Base-by-base conservation (phyloP, 164 flowering plant species). In the Vitis rotundifolia region DNA sequence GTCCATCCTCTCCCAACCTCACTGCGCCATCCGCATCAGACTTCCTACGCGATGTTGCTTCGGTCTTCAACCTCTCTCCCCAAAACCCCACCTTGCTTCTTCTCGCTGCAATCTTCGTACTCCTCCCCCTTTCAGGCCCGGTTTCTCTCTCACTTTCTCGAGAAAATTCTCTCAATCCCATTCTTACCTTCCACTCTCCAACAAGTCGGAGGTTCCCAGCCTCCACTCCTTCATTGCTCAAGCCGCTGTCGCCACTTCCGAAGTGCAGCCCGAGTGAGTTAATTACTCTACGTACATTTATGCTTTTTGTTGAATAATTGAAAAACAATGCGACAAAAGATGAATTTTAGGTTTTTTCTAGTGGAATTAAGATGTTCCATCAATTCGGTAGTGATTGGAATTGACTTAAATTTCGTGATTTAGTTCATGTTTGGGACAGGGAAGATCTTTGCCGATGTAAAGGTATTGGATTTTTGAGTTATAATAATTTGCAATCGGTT, bases 201-300 rank as follows among this genome's bases (percentile, higher is more conserved):
- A 10, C 44, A 56, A 48, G 54, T 37, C 68, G 8, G 78, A 69
- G 1, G 72, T 65, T 13, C 85, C 85, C 2, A 62, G 61, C 37
- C 78, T 84, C 60, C 82, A 68, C n/a, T 72, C 76, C 61, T 82
- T 85, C 80, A 51, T 76, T 47, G 77, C 81, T 61, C 79, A 71
- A 44, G 75, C 85, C 53, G 58, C 83, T 37, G 65, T 79, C 72
- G n/a, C 80, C 6, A 65, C 75, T 16, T 16, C 83, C 12, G 79
- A 77, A 37, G 47, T 71, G 7, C 74, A 51, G 68, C 22, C 77
- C 22, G 70, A 71, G 81, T 76, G 59, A 76, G 85, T 76, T 62
- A 29, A 61, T 53, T 10, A 29, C 49, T 61, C 7, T 31, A n/a
- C 15, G 2, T 37, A 14, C 16, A 10, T 47, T 59, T 9, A 9